phyloP scores from a whole-genome alignment of 192 early-diverging fungal species.

The Podochytrium sp. region DNA sequence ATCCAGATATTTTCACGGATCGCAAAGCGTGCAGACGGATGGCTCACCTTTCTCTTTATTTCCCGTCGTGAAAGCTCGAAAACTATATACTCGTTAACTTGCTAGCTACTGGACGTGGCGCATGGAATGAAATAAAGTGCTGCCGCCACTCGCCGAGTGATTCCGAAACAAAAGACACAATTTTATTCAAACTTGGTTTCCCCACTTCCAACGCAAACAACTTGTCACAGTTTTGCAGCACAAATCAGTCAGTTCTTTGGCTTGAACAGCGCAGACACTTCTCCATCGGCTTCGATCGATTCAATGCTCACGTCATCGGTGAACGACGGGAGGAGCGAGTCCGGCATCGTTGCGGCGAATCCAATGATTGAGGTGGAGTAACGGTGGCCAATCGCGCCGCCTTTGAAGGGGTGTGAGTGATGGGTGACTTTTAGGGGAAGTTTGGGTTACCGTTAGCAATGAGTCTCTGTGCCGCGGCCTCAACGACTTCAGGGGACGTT shows the following conservation, averaged over 20 bases:
- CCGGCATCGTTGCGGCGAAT: constrained; percentile 61
- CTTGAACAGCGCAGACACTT: constrained; percentile 44
- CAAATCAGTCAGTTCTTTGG: constrained; percentile 6
- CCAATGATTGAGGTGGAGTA: constrained; percentile 58
- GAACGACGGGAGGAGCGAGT: constrained; percentile 52
- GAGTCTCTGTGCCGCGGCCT: constrained; percentile 36
- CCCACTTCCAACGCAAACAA: too few species aligned
- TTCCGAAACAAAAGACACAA: too few species aligned
- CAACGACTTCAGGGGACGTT: constrained; percentile 49
- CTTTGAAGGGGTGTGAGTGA: constrained; percentile 23
- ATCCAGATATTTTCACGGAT: constrained; percentile 54
- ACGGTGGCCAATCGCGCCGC: constrained; percentile 51
- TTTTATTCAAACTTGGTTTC: too few species aligned
- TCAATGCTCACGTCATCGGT: constrained; percentile 43
- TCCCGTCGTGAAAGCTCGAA: constrained; percentile 15
- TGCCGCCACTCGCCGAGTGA: too few species aligned
- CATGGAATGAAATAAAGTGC: too few species aligned
- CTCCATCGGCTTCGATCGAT: constrained; percentile 63
- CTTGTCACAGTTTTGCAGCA: too few species aligned
- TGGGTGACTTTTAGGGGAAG: background rate
- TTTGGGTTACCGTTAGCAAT: constrained; percentile 18
- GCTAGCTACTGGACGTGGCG: too few species aligned
- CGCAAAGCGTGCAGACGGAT: constrained; percentile 51
- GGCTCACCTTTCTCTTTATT: constrained; percentile 54
- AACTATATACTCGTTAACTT: background rate